These are phyloP conservation scores for Croton laevigatus DNA, from an alignment of 441 rosid species.

Conservation along the genomic window DNA sequence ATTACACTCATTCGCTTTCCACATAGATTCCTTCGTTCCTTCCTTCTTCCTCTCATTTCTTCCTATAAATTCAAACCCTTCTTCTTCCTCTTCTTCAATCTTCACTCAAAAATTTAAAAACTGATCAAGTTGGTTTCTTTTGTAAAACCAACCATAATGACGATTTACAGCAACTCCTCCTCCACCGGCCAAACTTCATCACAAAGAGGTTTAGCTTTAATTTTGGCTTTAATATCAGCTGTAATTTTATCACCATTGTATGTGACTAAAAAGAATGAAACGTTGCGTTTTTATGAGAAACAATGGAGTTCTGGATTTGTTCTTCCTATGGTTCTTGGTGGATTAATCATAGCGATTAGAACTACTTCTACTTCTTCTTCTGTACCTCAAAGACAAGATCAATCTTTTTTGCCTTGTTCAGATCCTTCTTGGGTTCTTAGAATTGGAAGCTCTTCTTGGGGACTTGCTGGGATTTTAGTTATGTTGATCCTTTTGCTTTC, in stretches of 20 bases:
- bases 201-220: constrained; percentile 55
- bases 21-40: constrained; percentile 30
- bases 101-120: no score
- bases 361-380: constrained; percentile 26
- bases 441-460: constrained; percentile 59
- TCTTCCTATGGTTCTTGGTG: constrained; percentile 53
- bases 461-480: constrained; percentile 47
- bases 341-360: constrained; percentile 48
- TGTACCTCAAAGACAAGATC: constrained; percentile 2
- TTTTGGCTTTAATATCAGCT: constrained; percentile 48
- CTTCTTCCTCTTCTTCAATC: no score
- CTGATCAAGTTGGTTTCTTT: constrained; percentile 3
- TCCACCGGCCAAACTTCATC: constrained; percentile 28
- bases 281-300: constrained; percentile 24
- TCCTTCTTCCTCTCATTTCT: constrained; percentile 17
- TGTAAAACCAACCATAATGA: constrained; percentile 29
- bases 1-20: constrained; percentile 23
- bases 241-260: constrained; percentile 48
- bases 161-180: constrained; percentile 7
- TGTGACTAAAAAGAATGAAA: constrained; percentile 21
- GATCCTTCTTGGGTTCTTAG: constrained; percentile 55
- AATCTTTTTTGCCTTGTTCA: constrained; percentile 29
- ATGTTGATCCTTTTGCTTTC: constrained; percentile 55
- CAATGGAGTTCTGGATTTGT: constrained; percentile 45
- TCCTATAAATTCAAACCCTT: constrained; percentile 23